Base-by-base conservation (phyloP, 1,284 basidiomycete species). In the Testicularia cyperi region DNA sequence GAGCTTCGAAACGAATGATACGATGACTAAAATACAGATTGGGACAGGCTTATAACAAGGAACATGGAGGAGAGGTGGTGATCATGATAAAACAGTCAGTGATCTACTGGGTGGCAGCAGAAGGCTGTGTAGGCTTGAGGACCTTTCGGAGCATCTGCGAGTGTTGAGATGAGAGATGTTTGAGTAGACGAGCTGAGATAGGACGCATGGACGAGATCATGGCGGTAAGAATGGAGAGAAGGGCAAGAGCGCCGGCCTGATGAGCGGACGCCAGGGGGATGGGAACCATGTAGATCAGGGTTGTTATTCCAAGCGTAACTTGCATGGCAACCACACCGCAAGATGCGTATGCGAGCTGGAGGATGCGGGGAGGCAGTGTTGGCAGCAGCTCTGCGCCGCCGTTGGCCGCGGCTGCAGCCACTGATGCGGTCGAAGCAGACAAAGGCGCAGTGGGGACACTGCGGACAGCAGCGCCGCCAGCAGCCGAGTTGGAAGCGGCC, bases 271-370 rank as follows among this genome's bases (percentile, higher is more conserved):
- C 95, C 2, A 98, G 80, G 1, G 89, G 88, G 4, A 92, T 84
- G 0, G 95, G 95, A 0, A 99, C 95, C 54, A 98, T 83, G 78
- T 95, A 95, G 22, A 97, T 77, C 14, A 99, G 80, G 0, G 95
- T 98, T 12, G 86, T 85, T 54, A 98, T 90, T 2, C 95, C 95
- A 16, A 99, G 82, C 0, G 86, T 79, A 21, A 90, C 88, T 78
- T 99, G 95, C 2, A 89, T 75, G 57, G 92, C 86, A 9, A 85
- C 91, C 80, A 91, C 87, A 4, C 81, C 86, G 60, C 91, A 88
- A 0, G 88, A 87, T 6, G 82, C 82, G 3, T 82, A 82, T 13
- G 84, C 82, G 23, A 87, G 82, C 21, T 82, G 80, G 36, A 83
- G 80, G 2, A 88, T 83, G 4, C 82, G 68, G 1, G 84, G 85